Percentiles rank a stretch among this genome's conserved stretches.
phyloP scores from a whole-genome alignment of 495 filamentous ascomycete genomes.

The Aspergillus incahuasiensis region DNA sequence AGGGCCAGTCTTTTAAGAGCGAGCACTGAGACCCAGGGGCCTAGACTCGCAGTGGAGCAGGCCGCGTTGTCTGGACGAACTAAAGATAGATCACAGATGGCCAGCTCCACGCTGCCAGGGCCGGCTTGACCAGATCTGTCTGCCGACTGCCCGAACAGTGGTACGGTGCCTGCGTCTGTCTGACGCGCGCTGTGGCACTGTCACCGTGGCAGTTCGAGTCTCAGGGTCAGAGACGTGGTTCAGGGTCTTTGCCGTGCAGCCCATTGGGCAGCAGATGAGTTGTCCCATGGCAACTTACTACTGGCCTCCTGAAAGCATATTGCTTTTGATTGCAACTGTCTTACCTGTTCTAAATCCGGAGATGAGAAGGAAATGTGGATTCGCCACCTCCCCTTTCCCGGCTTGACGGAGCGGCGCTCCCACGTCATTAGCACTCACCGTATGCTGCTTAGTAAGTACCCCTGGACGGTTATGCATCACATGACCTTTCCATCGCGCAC shows the following conservation, averaged over 20 bases:
- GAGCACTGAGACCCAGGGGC: background rate
- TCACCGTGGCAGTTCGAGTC: no score
- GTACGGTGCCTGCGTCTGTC: background rate
- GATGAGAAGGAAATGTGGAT: background rate
- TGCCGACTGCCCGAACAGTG: background rate
- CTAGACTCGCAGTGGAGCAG: background rate
- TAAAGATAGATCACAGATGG: background rate
- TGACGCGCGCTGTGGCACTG: background rate
- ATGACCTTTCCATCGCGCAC: no score
- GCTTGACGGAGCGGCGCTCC: background rate
- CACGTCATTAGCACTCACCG: background rate
- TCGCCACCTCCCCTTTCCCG: background rate
- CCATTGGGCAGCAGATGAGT: background rate
- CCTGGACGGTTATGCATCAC: background rate
- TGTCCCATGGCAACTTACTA: background rate
- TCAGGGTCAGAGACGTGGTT: background rate
- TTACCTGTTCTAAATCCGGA: background rate
- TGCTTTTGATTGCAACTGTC: background rate
- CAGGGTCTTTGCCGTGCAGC: background rate
- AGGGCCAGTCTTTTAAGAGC: background rate
- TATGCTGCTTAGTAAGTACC: background rate
- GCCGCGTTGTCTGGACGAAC: background rate
- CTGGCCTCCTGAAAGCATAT: background rate
- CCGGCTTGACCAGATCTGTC: background rate
- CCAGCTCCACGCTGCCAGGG: background rate